Percentiles rank a stretch among this genome's conserved stretches.
These are phyloP conservation scores for Verticillium longisporum DNA, from an alignment of 2,329 filamentous ascomycete species.

Conservation along the genomic window DNA sequence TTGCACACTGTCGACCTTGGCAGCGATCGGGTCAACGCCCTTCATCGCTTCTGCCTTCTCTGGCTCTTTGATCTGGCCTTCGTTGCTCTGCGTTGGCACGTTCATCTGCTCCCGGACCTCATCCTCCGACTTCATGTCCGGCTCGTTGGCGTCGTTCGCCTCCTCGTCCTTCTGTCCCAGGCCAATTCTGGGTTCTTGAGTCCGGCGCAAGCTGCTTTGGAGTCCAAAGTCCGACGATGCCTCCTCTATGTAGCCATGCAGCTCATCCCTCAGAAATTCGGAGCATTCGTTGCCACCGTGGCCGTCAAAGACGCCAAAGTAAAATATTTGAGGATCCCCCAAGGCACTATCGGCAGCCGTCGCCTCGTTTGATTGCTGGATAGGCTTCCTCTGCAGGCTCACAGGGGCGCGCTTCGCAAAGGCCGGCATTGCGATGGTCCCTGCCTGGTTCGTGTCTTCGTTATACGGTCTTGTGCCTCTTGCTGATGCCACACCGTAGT, in stretches of 20 bases:
- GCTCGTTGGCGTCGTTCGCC: conserved; percentile 24
- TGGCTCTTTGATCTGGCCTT: conserved; percentile 25
- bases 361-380: conserved; percentile 48
- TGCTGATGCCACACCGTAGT: conserved; percentile 76
- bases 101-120: conserved; percentile 32
- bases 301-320: conserved; percentile 94
- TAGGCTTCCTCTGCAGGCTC: conserved; percentile 38
- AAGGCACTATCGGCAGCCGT: conserved; percentile 68
- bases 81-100: conserved; percentile 21
- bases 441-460: conserved; percentile 90
- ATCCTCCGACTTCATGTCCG: conserved; percentile 37
- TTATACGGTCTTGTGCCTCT: conserved; percentile 83
- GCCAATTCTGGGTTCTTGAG: not conserved
- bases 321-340: conserved; percentile 94
- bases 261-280: conserved; percentile 72
- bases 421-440: conserved; percentile 85
- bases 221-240: conserved; percentile 71
- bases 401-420: conserved; percentile 81
- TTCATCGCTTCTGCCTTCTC: conserved; percentile 28
- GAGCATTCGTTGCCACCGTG: conserved; percentile 89
- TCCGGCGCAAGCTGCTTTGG: conserved; percentile 57
- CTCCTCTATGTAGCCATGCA: conserved; percentile 86
- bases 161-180: conserved; percentile 20
- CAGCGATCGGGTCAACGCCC: conserved; percentile 36
- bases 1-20: conserved; percentile 45